Conservation (phyloP, 306 rosid species). For the Argentina anserina region DNA sequence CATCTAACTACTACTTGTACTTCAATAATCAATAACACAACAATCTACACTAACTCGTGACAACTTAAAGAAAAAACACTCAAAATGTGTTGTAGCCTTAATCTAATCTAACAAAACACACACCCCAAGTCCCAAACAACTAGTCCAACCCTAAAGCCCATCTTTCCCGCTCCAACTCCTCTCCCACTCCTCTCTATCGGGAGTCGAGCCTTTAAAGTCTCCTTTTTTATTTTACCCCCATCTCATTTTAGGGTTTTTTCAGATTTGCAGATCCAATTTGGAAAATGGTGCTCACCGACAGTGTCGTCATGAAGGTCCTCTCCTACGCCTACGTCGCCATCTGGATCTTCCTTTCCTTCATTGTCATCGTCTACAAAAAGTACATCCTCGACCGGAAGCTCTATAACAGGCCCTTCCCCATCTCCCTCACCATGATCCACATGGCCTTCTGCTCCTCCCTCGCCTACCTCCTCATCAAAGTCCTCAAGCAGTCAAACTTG, state of each 20-base stretch:
- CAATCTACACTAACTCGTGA: too few species aligned
- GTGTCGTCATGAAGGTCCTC: slow-evolving; percentile 69
- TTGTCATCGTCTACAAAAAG: slow-evolving; percentile 92
- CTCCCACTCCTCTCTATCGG: neutral
- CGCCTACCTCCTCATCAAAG: slow-evolving; percentile 71
- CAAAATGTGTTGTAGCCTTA: neutral
- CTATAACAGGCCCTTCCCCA: slow-evolving; percentile 95
- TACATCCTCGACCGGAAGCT: slow-evolving; percentile 87
- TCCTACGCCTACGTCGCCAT: slow-evolving; percentile 77
- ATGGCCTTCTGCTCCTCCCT: slow-evolving; percentile 92
- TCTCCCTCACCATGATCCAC: slow-evolving; percentile 96
- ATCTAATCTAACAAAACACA: neutral
- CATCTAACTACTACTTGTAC: too few species aligned
- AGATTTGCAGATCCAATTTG: slow-evolving; percentile 24
- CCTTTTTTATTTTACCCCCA: neutral
- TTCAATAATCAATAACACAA: too few species aligned
- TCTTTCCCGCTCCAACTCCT: neutral
- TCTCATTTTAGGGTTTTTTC: slow-evolving; percentile 21
- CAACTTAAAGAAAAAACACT: neutral
- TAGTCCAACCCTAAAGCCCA: slow-evolving; percentile 8
- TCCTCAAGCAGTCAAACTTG: slow-evolving; percentile 78
- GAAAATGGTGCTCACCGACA: slow-evolving; percentile 64
- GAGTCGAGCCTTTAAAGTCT: neutral
- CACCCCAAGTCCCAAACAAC: neutral
- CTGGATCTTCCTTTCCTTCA: slow-evolving; percentile 96